These are phyloP conservation scores for Xylaria sp. DNA, from an alignment of 2,329 filamentous ascomycete species.

Conservation along the genomic window DNA sequence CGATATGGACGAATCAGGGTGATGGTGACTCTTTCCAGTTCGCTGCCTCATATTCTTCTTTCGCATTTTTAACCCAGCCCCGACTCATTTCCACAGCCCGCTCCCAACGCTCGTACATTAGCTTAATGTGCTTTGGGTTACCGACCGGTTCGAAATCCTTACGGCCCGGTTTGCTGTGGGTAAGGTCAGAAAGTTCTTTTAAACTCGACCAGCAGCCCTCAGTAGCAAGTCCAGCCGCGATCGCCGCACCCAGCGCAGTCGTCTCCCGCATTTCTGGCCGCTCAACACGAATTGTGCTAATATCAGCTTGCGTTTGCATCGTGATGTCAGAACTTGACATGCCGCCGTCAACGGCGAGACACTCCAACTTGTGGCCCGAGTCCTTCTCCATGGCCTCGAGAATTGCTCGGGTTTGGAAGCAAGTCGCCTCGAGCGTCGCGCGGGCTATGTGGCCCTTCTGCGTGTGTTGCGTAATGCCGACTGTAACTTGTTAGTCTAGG, in stretches of 20 bases:
- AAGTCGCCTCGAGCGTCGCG: constrained; percentile 89
- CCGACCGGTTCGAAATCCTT: constrained; percentile 77
- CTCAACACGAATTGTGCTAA: constrained; percentile 83
- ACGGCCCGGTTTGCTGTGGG: constrained; percentile 71
- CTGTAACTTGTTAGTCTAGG: constrained; percentile 52
- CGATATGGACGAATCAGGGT: neutral
- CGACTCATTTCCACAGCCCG: constrained; percentile 68
- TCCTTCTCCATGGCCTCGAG: constrained; percentile 91
- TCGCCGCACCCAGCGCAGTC: constrained; percentile 86
- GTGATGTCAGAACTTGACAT: constrained; percentile 89
- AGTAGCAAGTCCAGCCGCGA: constrained; percentile 83
- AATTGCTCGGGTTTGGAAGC: constrained; percentile 92
- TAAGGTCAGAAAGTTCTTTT: constrained; percentile 75
- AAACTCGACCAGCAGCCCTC: constrained; percentile 81
- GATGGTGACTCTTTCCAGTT: constrained; percentile 17
- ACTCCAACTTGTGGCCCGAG: constrained; percentile 77
- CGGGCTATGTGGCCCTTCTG: constrained; percentile 87
- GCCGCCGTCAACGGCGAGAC: constrained; percentile 86
- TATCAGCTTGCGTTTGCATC: constrained; percentile 92
- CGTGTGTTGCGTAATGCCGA: constrained; percentile 87
- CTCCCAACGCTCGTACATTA: constrained; percentile 64
- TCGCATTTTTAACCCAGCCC: constrained; percentile 59
- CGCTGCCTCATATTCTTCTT: constrained; percentile 41
- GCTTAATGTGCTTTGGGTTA: constrained; percentile 53
- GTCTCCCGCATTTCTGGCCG: constrained; percentile 91